Percentiles rank a stretch among this genome's conserved stretches.
Evolutionary conservation across 129 eudicot species (phyloP).

Genomic region (Artemisia annua): DNA sequence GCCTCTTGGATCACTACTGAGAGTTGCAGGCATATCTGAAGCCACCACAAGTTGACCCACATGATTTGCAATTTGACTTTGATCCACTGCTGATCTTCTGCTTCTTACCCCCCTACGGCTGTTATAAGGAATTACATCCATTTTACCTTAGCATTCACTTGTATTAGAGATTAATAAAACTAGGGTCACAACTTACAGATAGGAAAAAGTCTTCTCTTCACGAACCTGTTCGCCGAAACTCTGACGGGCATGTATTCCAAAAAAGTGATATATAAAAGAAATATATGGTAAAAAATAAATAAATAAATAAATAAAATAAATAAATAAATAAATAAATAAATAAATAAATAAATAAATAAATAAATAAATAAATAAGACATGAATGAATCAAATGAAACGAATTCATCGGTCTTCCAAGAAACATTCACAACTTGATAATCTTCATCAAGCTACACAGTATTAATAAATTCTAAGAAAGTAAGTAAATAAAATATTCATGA

Average conservation of each 20-base stretch:
- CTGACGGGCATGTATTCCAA: constrained; percentile 38
- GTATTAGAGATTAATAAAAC: neutral
- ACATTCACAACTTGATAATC: too few species aligned
- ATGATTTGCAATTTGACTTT: constrained; percentile 39
- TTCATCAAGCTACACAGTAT: too few species aligned
- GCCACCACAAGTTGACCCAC: constrained; percentile 50
- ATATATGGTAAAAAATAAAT: too few species aligned
- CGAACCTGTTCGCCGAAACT: constrained; percentile 56
- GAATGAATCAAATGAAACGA: too few species aligned
- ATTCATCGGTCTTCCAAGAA: too few species aligned
- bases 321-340: too few species aligned
- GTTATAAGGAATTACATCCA: constrained; percentile 10
- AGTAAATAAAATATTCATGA: too few species aligned
- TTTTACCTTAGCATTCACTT: constrained; percentile 5
- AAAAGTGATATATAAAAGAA: neutral
- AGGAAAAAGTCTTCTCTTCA: constrained; percentile 53
- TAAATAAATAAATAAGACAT: too few species aligned
- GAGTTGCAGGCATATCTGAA: constrained; percentile 45
- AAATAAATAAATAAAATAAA: too few species aligned
- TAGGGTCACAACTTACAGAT: constrained; percentile 41
- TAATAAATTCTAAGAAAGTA: too few species aligned
- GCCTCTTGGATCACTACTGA: constrained; percentile 30
- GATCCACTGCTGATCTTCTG: constrained; percentile 33
- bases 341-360: too few species aligned
- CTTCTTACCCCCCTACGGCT: constrained; percentile 53